Conservation (phyloP, 805 yeast species). For the Candida chilensis region DNA sequence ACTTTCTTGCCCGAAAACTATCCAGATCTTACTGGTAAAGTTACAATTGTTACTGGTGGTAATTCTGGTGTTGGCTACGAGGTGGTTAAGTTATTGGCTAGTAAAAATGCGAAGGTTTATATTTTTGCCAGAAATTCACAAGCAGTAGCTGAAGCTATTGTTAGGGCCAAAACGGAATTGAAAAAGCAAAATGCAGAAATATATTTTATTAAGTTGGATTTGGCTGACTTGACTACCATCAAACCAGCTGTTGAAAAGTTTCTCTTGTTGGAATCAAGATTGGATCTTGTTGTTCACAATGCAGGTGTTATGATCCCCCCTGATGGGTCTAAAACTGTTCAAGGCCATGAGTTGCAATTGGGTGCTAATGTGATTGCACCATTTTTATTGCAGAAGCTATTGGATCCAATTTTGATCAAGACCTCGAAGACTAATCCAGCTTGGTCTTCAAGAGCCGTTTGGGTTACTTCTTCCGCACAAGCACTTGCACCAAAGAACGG, state of each 20-base stretch:
- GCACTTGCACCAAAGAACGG: constrained; percentile 16
- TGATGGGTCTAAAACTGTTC: constrained; percentile 13
- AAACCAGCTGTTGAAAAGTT: constrained; percentile 22
- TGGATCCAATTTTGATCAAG: constrained; percentile 22
- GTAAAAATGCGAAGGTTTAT: constrained; percentile 9
- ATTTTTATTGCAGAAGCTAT: constrained; percentile 21
- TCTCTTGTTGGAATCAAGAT: constrained; percentile 4
- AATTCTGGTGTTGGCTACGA: constrained; percentile 24
- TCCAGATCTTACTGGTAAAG: constrained; percentile 25
- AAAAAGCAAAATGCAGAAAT: constrained; percentile 5
- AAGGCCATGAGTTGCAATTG: constrained; percentile 24
- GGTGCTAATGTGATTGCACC: constrained; percentile 27
- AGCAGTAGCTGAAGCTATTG: constrained; percentile 9
- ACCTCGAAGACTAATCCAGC: constrained; percentile 10
- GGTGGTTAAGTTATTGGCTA: constrained; percentile 15
- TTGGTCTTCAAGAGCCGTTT: constrained; percentile 20
- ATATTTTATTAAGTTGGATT: constrained; percentile 18
- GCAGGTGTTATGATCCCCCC: constrained; percentile 13
- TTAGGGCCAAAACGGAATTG: constrained; percentile 2
- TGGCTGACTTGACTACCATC: constrained; percentile 30
- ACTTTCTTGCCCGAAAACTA: constrained; percentile 15
- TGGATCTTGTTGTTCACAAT: constrained; percentile 13
- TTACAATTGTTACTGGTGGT: constrained; percentile 29
- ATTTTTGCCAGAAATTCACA: constrained; percentile 6
- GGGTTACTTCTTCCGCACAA: constrained; percentile 26